Evolutionary conservation across 2,329 filamentous ascomycete species (phyloP), one percentile per base, ranked within the genome.

Genomic region (Xylaria sp.): DNA sequence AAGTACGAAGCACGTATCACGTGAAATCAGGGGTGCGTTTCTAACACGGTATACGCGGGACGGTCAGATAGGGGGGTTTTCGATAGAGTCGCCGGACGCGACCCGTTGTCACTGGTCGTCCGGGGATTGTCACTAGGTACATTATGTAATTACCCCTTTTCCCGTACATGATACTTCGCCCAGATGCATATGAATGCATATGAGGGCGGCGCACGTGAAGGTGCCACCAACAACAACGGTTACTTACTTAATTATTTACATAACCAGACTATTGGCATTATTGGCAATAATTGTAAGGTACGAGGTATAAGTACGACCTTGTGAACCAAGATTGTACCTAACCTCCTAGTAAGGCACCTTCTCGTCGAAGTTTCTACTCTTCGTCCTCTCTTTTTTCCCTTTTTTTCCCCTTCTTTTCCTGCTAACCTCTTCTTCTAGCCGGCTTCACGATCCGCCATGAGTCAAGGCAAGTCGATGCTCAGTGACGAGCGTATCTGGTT

Each of bases 401-500:
- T 47, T 34, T 4, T 13, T 16, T 48, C 10, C 42, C 42, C 42
- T 16, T n/a, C 23, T 34, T 2, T 18, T 18, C n/a, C 44, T 57
- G 23, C 23, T 30, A 30, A 30, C 23, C 23, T 30, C 23, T 1
- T 30, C 4, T 30, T 51, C 49, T 34, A 8, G 23, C 16, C 8
- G 6, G 16, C 42, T n/a, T 48, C 4, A n/a, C 34, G n/a, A 48
- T 39, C 18, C 46, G 44, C 30, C 48, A 57, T 7, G 63, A 19
- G 46, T 42, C 49, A 58, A 47, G 61, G 60, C 56, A 57, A 65
- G 57, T 78, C 80, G 42, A 79, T 82, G 72, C 76, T 85, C 7
- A 75, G 83, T 39, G 83, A 85, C 34, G 86, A 90, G 69, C 87
- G 93, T 66, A 90, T 99, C 70, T 99, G 95, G 95, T 90, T 99